Evolutionary conservation across 768 basidiomycete species (phyloP).

Genomic region (Hygrocybe coccinea): DNA sequence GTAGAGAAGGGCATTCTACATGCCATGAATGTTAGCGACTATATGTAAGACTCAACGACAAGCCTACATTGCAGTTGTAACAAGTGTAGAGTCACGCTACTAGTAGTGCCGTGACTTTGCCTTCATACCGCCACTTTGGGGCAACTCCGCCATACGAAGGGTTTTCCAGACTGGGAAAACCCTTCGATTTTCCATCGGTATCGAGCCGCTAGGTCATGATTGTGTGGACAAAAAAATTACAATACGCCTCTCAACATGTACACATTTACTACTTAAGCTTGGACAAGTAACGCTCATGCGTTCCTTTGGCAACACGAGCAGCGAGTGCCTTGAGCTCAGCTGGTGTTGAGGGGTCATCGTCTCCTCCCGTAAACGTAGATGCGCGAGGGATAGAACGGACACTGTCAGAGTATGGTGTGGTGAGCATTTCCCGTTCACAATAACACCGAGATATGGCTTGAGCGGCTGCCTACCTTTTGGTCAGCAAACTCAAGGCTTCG

Average conservation of each 20-base stretch:
- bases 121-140: too few relatives aligned
- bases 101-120: too few relatives aligned
- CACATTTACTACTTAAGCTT: not conserved
- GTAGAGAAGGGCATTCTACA: not conserved
- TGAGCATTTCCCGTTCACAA: constrained; percentile 8
- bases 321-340: constrained; percentile 12
- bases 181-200: too few relatives aligned
- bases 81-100: too few relatives aligned
- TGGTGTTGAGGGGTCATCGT: constrained; percentile 5
- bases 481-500: constrained; percentile 9
- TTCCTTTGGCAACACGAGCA: constrained; percentile 7
- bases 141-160: too few relatives aligned
- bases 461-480: constrained; percentile 6
- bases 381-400: constrained; percentile 13
- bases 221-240: too few relatives aligned
- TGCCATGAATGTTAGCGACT: too few relatives aligned
- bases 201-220: too few relatives aligned
- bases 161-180: too few relatives aligned
- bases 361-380: constrained; percentile 10
- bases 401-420: constrained; percentile 8
- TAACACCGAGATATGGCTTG: not conserved
- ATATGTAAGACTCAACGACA: too few relatives aligned
- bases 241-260: too few relatives aligned
- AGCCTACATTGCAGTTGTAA: too few relatives aligned
- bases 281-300: not conserved